phyloP scores from a whole-genome alignment of 2,329 filamentous ascomycete genomes.

The Parafenestella ontariensis region DNA sequence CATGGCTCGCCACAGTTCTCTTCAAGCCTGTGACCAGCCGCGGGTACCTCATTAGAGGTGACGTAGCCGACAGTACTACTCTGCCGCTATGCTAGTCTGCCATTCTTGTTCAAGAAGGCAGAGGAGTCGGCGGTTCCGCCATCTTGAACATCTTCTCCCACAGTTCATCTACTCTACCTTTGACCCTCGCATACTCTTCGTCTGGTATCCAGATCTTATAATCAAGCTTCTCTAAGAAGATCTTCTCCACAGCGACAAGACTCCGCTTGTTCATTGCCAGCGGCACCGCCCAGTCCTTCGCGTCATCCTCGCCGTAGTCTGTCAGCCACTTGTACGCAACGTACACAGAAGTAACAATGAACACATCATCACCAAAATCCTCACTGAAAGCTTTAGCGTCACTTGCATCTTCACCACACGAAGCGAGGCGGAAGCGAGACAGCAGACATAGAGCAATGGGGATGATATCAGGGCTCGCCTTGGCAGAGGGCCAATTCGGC shows the following conservation, averaged over 20 bases:
- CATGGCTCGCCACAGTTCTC: no score
- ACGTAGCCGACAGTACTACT: no score
- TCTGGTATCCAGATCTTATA: background rate
- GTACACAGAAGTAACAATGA: background rate
- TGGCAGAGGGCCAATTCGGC: background rate
- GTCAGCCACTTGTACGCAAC: constrained; percentile 1
- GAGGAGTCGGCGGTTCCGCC: background rate
- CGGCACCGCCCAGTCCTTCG: background rate
- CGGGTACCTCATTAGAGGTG: no score
- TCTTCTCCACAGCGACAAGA: background rate
- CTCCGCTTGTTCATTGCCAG: background rate
- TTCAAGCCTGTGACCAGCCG: no score
- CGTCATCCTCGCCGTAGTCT: background rate
- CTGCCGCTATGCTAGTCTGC: no score
- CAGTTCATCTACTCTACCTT: background rate
- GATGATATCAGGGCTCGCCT: background rate
- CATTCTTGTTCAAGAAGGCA: background rate
- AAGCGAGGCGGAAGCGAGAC: background rate
- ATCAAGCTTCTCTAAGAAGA: background rate
- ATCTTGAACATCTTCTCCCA: background rate
- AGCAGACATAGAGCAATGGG: constrained; percentile 1
- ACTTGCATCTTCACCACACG: background rate
- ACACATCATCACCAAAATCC: background rate
- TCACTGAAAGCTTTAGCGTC: no score
- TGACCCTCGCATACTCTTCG: background rate